Evolutionary conservation across 768 basidiomycete species (phyloP), one percentile per base, ranked within the genome.

Genomic region (Termitomyces sp.): DNA sequence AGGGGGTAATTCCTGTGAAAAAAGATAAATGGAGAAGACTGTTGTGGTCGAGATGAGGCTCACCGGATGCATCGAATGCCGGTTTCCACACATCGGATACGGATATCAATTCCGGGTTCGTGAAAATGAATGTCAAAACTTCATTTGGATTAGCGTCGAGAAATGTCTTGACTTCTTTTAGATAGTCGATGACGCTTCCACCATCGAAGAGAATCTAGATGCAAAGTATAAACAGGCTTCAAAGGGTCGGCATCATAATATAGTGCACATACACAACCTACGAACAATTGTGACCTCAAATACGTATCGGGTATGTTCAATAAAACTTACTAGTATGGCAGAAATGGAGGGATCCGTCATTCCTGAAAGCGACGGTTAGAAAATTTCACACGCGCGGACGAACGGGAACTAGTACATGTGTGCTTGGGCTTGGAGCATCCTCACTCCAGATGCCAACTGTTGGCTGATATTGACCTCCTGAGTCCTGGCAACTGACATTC

Each of bases 71-170:
- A 39, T 78, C 73, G 66, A 86, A 87, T 0, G 75, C 72, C 0
- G 82, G 79, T 36, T 76, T 76, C 78, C 82, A 86, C 4, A 77
- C 65, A 4, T 71, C 71, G 0, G 74, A 65, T 9, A 83, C 70
- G 0, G 79, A 78, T n/a, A 77, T 68, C 6, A 76, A 72, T 52
- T 86, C 86, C 5, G 80, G 82, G 65, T 87, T 87, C 36, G 86
- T 86, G 63, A 87, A 85, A 34, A 87, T 71, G 55, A 87, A 68
- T 0, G 85, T 84, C 50, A 87, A 55, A 43, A 87, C 83, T 59
- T 87, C 86, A 60, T 80, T 83, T 0, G 46, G 29, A 20, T 47
- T 20, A 2, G 29, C 46, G 18, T 47, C 46, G 4, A 47, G 29
- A 26, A 47, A 47, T 13, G 5, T 2, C 29, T 47, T 47, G 29